Evolutionary conservation across 208 protist genomes (phyloP), one percentile per base, ranked within the genome.

Genomic region (Lotmaria passim): DNA sequence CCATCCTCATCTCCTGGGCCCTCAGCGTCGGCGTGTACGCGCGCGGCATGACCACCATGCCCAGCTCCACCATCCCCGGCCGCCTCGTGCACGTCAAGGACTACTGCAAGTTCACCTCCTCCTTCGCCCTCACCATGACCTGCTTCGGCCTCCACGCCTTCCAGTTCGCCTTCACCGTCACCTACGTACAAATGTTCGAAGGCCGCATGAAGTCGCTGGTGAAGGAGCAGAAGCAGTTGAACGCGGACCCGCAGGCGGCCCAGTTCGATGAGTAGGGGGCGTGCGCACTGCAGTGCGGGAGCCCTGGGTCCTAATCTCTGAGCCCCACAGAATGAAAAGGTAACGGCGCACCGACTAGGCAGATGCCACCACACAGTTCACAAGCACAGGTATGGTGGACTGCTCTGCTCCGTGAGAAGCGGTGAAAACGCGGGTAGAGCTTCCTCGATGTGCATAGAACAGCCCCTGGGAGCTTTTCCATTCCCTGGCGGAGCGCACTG

Each of bases 1-100:
- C 48, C 57, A 65, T 73, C 67, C 67, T 73, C 67, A 73, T 73
- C 67, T 64, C 67, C 44, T 73, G 67, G 67, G 67, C 67, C 44
- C 55, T 73, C 36, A 73, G 34, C 56, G 67, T 65, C 33, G 67
- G 67, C 30, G 67, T 65, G n/a, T 73, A 73, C 47, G 34, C 55
- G 5, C 38, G 48, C 48, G 51, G 56, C 57, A 73, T 73, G 57
- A 19, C 19, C 17, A 59, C 57, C 46, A 57, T 63, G 55, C 46
- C 56, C 46, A 73, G 58, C 67, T 44, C 44, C 67, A 73, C 55
- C 46, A 56, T 73, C 36, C 21, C 24, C 36, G 47, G 57, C 14
- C 57, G 57, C 24, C 47, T 64, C 46, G 57, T 73, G 47, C 56
- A 43, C 47, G 14, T 73, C 7, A 73, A 59, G 67, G 67, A 73